A percentile compares a stretch with the other conserved stretches of the same genome.
Evolutionary conservation across 1,284 basidiomycete genomes (phyloP).

Genomic region (Malassezia slooffiae): DNA sequence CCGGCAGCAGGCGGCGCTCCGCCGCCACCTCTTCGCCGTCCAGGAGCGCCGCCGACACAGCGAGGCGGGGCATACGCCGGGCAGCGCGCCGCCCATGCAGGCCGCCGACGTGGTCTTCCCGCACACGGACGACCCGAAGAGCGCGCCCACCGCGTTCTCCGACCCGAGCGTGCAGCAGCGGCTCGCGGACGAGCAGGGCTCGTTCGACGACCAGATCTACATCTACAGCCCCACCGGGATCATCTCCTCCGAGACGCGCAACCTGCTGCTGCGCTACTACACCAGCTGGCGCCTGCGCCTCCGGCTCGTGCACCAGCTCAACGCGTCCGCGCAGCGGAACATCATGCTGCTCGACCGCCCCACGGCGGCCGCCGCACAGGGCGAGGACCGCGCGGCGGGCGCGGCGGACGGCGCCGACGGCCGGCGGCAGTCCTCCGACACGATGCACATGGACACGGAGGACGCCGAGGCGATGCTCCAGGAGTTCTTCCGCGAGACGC

Average conservation of each 20-base stretch:
- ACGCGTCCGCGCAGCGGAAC: conserved; percentile 53
- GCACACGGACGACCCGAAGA: background rate
- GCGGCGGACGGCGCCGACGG: no score
- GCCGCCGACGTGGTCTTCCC: background rate
- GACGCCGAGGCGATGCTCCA: conserved; percentile 29
- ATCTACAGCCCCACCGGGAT: conserved; percentile 76
- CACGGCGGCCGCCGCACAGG: background rate
- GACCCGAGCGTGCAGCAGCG: no score
- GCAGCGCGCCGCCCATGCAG: background rate
- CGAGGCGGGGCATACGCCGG: conserved; percentile 9
- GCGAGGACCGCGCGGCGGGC: no score
- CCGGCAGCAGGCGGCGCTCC: background rate
- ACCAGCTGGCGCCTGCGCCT: conserved; percentile 64
- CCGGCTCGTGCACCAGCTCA: conserved; percentile 77
- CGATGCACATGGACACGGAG: no score
- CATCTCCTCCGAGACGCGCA: conserved; percentile 64
- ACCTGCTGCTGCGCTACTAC: conserved; percentile 82
- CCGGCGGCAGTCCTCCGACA: no score
- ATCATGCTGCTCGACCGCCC: conserved; percentile 9
- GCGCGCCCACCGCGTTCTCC: background rate
- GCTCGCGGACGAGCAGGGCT: conserved; percentile 62
- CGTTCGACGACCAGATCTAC: conserved; percentile 83
- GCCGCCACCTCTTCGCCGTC: background rate
- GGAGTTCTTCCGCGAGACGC: conserved; percentile 38
- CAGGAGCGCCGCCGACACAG: conserved; percentile 13